A percentile compares a stretch with the other conserved stretches of the same genome.
Conservation (phyloP, 805 yeast species). For the Ogataea glucozyma region DNA sequence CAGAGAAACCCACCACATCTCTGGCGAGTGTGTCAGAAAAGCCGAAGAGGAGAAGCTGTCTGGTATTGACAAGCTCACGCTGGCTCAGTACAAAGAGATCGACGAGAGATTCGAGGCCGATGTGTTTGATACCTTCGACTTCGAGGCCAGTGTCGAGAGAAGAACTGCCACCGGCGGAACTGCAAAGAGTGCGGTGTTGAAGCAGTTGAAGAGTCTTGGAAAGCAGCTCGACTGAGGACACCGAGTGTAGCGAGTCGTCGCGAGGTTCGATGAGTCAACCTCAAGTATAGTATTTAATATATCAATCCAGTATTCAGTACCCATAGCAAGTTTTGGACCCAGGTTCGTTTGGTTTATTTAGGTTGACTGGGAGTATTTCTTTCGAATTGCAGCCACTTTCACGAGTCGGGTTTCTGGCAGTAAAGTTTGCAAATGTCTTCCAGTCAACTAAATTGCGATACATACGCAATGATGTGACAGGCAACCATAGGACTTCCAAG, state of each 20-base stretch:
- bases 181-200: constrained; percentile 82
- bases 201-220: constrained; percentile 55
- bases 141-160: constrained; percentile 93
- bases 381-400: too few relatives aligned
- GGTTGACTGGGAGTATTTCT: too few relatives aligned
- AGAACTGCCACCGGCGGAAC: constrained; percentile 98
- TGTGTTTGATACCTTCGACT: constrained; percentile 82
- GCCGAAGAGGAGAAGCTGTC: constrained; percentile 78
- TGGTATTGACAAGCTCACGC: constrained; percentile 82
- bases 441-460: too few relatives aligned
- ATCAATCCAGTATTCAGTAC: too few relatives aligned
- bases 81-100: constrained; percentile 76
- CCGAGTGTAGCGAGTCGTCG: too few relatives aligned
- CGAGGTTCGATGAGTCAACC: too few relatives aligned
- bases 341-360: too few relatives aligned
- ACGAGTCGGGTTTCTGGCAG: too few relatives aligned
- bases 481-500: too few relatives aligned
- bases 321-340: too few relatives aligned
- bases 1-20: constrained; percentile 98
- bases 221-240: constrained; percentile 11
- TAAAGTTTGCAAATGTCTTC: too few relatives aligned
- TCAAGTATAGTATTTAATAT: not conserved
- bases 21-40: constrained; percentile 92
- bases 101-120: constrained; percentile 81
- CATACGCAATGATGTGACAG: too few relatives aligned